Conservation (phyloP, 306 rosid species). For the Mimosa bimucronata region DNA sequence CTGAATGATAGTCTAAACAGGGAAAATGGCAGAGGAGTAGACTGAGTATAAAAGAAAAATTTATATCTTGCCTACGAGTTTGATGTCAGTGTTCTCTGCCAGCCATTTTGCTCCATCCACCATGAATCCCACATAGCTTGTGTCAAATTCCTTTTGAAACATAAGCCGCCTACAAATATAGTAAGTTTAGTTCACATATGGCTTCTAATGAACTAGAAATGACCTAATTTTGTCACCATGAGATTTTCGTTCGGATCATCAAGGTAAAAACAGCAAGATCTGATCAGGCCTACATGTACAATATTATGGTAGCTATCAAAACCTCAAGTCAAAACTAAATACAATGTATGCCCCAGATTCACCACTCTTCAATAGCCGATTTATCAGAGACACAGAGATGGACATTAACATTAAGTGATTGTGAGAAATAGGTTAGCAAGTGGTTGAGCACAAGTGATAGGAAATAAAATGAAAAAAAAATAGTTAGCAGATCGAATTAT, state of each 20-base stretch:
- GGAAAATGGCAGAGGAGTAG: constrained; percentile 24
- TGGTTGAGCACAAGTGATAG: constrained; percentile 3
- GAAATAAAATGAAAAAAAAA: neutral
- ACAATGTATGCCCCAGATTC: constrained; percentile 9
- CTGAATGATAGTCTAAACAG: constrained; percentile 1
- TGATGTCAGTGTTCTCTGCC: constrained; percentile 85
- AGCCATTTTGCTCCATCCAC: constrained; percentile 92
- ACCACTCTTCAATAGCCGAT: constrained; percentile 13
- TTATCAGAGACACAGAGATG: neutral
- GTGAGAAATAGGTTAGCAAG: constrained; percentile 1
- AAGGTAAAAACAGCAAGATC: constrained; percentile 23
- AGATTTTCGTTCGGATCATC: constrained; percentile 12
- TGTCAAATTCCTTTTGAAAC: constrained; percentile 70
- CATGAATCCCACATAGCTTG: constrained; percentile 76
- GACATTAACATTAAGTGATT: neutral
- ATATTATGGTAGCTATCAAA: neutral
- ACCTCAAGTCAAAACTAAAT: constrained; percentile 19
- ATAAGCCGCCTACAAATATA: constrained; percentile 71
- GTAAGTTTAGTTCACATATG: constrained; percentile 29
- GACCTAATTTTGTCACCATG: constrained; percentile 20
- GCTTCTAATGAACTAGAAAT: constrained; percentile 23
- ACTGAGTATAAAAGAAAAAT: constrained; percentile 18
- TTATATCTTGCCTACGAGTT: constrained; percentile 69
- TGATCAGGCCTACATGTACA: constrained; percentile 14
- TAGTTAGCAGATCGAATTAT: constrained; percentile 3